A percentile compares a stretch with the other conserved stretches of the same genome.
Conservation (phyloP, 495 filamentous ascomycete genomes). For the Aspergillus baeticus region DNA sequence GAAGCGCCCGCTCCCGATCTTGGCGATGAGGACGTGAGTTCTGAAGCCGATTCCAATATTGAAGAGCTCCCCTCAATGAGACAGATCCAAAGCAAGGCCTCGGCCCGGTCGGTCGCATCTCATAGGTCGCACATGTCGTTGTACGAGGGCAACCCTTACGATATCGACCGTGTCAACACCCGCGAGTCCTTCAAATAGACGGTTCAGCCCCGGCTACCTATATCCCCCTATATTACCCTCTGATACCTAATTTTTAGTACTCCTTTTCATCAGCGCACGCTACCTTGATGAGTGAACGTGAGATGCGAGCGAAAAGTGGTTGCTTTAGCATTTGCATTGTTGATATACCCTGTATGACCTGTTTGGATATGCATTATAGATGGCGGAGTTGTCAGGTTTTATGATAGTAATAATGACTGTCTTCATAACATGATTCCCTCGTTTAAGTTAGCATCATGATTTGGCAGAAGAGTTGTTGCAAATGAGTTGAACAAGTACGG, state of each 20-base stretch:
- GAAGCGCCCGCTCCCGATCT: slow-evolving; percentile 34
- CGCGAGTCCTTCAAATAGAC: slow-evolving; percentile 40
- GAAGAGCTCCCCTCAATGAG: slow-evolving; percentile 21
- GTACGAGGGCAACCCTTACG: slow-evolving; percentile 47
- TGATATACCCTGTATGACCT: slow-evolving; percentile 26
- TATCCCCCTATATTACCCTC: neutral
- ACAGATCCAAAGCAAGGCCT: slow-evolving; percentile 36
- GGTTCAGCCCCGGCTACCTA: neutral
- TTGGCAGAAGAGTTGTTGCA: neutral
- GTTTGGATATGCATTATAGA: slow-evolving; percentile 19
- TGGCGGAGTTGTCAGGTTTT: slow-evolving; percentile 12
- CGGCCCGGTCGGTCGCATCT: slow-evolving; percentile 29
- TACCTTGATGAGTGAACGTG: slow-evolving; percentile 15
- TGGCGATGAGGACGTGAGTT: slow-evolving; percentile 25
- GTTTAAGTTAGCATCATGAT: neutral
- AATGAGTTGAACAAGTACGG: too few species aligned
- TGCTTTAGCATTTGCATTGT: slow-evolving; percentile 15
- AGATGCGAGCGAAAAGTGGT: slow-evolving; percentile 15
- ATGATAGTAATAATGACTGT: slow-evolving; percentile 1
- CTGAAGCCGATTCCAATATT: slow-evolving; percentile 25
- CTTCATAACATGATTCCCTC: too few species aligned
- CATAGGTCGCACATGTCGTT: slow-evolving; percentile 23
- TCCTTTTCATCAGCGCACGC: slow-evolving; percentile 9
- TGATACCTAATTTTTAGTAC: slow-evolving; percentile 25
- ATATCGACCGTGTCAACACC: slow-evolving; percentile 47